Percentiles rank a stretch among this genome's conserved stretches.
These are phyloP conservation scores for Cytospora mali DNA, from an alignment of 2,329 filamentous ascomycete genomes.

Conservation along the genomic window DNA sequence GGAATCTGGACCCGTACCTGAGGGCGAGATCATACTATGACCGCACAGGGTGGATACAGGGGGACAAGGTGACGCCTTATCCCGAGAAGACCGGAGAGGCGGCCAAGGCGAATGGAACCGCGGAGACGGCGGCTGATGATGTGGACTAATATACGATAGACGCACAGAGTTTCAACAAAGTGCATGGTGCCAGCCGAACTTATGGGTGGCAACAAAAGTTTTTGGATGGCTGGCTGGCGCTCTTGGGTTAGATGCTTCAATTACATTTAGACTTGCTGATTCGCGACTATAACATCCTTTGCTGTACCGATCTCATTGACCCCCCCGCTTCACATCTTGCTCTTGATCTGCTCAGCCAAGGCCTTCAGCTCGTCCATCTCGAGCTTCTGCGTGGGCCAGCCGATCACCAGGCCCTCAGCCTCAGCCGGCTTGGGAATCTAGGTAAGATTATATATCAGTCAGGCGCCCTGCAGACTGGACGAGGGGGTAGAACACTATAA, in stretches of 20 bases:
- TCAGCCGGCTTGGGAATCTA: constrained; percentile 93
- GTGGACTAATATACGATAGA: constrained; percentile 41
- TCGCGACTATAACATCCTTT: too few relatives aligned
- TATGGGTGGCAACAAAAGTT: background rate
- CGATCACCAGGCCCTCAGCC: constrained; percentile 74
- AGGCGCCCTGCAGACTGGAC: background rate
- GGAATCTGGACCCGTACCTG: constrained; percentile 85
- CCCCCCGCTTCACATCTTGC: constrained; percentile 68
- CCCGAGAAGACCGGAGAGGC: constrained; percentile 36
- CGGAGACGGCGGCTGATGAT: constrained; percentile 47
- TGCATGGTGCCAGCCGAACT: background rate
- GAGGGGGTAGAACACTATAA: constrained; percentile 16
- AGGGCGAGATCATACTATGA: constrained; percentile 85
- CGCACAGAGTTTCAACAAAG: constrained; percentile 20
- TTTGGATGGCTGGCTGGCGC: background rate
- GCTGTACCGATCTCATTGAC: background rate
- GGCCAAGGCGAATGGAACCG: constrained; percentile 32
- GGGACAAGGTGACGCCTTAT: constrained; percentile 75
- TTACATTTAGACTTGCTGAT: background rate
- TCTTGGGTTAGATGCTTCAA: background rate
- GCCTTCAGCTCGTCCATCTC: constrained; percentile 85
- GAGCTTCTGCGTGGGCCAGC: constrained; percentile 74
- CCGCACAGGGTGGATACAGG: constrained; percentile 71
- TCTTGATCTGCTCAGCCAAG: constrained; percentile 80
- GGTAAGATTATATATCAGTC: background rate